phyloP scores from a whole-genome alignment of 2,329 filamentous ascomycete genomes.

The Lasiodiplodia sp. region DNA sequence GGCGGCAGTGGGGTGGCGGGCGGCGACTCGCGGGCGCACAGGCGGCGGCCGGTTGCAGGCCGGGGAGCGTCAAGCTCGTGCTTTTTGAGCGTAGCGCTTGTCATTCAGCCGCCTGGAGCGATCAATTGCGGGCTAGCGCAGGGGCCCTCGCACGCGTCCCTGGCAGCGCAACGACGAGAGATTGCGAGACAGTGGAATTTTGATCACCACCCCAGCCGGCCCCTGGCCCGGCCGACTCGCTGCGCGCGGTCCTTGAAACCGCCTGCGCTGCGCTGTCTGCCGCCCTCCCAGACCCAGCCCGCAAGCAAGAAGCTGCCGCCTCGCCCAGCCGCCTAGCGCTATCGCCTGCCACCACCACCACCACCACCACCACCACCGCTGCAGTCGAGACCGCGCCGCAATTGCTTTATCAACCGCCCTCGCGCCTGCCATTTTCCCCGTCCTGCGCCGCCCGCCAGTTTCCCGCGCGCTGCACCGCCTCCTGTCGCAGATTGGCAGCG shows the following conservation, averaged over 20 bases:
- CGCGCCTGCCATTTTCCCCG: neutral
- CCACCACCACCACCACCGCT: neutral
- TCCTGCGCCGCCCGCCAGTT: constrained; percentile 1
- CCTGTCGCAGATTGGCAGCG: constrained; percentile 21
- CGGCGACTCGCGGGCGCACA: constrained; percentile 3
- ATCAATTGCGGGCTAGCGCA: constrained; percentile 22
- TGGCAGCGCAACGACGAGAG: constrained; percentile 12
- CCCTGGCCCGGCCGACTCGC: constrained; percentile 21
- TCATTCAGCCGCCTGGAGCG: constrained; percentile 17
- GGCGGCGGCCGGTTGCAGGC: neutral
- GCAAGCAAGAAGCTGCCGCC: constrained; percentile 6
- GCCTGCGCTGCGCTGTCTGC: neutral
- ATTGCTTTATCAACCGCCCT: constrained; percentile 13
- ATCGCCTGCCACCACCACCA: constrained; percentile 10
- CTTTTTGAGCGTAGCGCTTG: neutral
- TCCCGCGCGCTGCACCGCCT: constrained; percentile 16
- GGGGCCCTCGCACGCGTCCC: constrained; percentile 13
- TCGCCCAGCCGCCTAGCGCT: neutral
- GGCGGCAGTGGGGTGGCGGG: constrained; percentile 3
- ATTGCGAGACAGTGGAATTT: constrained; percentile 26
- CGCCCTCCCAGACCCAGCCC: neutral
- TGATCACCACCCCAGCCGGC: constrained; percentile 7
- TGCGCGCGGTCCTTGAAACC: constrained; percentile 21
- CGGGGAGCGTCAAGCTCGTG: neutral
- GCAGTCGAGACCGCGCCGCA: constrained; percentile 13